Evolutionary conservation across 1,284 basidiomycete genomes (phyloP).

Genomic region (Paramarasmius palmivorus): DNA sequence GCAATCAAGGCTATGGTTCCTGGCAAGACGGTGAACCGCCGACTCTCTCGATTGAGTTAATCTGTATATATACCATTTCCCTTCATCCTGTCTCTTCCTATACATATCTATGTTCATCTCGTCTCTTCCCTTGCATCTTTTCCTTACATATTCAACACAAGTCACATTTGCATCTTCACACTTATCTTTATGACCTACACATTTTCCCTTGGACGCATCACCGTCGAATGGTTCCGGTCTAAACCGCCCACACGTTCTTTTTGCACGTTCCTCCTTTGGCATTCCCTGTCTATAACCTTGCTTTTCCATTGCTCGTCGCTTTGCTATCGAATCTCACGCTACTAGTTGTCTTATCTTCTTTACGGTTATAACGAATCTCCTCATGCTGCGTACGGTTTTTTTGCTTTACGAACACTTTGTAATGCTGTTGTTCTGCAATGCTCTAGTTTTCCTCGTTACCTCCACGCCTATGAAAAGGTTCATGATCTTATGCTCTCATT

Average conservation of each 20-base stretch:
- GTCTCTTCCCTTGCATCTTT: background rate
- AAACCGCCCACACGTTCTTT: too few species aligned
- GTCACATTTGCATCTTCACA: background rate
- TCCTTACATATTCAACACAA: background rate
- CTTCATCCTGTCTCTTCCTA: constrained; percentile 6
- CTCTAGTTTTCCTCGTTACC: too few species aligned
- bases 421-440: too few species aligned
- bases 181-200: background rate
- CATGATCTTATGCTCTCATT: too few species aligned
- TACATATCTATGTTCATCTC: background rate
- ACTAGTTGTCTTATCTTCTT: background rate
- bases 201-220: background rate
- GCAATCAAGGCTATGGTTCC: constrained; percentile 69
- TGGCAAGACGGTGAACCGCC: constrained; percentile 48
- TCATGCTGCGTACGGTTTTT: background rate
- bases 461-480: too few species aligned
- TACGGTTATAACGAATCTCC: background rate
- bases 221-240: background rate
- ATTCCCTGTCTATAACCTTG: background rate
- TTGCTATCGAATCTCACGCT: constrained; percentile 8
- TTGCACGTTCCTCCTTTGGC: background rate
- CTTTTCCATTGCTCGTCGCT: constrained; percentile 2
- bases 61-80: constrained; percentile 8
- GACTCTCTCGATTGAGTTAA: constrained; percentile 41
- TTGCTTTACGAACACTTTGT: background rate